Percentiles rank a stretch among this genome's conserved stretches.
Conservation (phyloP, 352 stramenopile genomes). For the Globisporangium nodosum region DNA sequence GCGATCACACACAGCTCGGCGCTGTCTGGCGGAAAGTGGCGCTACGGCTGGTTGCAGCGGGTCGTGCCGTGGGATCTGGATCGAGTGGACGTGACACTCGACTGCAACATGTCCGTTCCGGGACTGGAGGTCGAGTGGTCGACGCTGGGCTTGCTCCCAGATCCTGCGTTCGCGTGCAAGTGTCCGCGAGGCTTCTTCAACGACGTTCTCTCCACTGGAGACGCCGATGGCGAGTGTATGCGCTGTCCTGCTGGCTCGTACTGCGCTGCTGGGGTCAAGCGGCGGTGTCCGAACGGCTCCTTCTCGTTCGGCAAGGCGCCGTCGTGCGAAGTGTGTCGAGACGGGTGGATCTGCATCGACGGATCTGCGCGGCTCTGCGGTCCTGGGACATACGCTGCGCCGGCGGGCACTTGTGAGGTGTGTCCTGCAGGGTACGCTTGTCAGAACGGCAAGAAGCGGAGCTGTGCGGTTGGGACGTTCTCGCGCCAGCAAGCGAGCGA, state of each 20-base stretch:
- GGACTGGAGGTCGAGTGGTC: conserved; percentile 39
- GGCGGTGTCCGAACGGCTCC: conserved; percentile 29
- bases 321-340: conserved; percentile 43
- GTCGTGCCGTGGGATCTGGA: conserved; percentile 36
- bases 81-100: conserved; percentile 22
- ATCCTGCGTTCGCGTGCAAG: conserved; percentile 43
- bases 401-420: conserved; percentile 25
- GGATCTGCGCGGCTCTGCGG: conserved; percentile 47
- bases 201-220: conserved; percentile 11
- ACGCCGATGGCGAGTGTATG: conserved; percentile 22
- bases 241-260: conserved; percentile 55
- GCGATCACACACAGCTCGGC: conserved; percentile 1
- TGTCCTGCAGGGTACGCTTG: conserved; percentile 52
- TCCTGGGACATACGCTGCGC: conserved; percentile 43
- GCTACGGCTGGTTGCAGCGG: conserved; percentile 26
- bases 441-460: conserved; percentile 45
- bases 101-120: conserved; percentile 36
- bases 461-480: conserved; percentile 40
- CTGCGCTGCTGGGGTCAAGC: conserved; percentile 49
- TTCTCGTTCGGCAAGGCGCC: conserved; percentile 61
- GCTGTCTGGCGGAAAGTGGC: conserved; percentile 20
- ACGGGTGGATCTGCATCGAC: conserved; percentile 59
- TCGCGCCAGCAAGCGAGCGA: conserved; percentile 33
- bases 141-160: conserved; percentile 43
- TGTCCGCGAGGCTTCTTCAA: conserved; percentile 59